Percentiles rank a stretch among this genome's conserved stretches.
Conservation (phyloP, 2,329 filamentous ascomycete genomes). For the Geosmithia flava region DNA sequence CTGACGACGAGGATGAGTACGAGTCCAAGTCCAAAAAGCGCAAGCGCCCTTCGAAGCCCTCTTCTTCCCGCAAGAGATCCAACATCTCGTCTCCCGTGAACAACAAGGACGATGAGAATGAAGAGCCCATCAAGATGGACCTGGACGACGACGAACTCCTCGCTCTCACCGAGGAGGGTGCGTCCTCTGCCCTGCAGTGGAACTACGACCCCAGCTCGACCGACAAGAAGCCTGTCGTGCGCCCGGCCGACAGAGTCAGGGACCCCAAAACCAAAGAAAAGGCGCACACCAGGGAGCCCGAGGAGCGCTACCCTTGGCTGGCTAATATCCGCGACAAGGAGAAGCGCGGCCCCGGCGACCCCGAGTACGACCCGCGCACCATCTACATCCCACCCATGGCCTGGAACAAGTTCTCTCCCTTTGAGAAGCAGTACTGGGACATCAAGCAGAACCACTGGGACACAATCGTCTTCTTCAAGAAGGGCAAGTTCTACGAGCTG, state of each 20-base stretch:
- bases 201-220: slow-evolving; percentile 42
- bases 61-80: slow-evolving; percentile 48
- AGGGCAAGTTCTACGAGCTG: slow-evolving; percentile 97
- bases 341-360: slow-evolving; percentile 61
- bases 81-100: slow-evolving; percentile 31
- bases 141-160: slow-evolving; percentile 25
- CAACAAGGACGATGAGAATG: not conserved
- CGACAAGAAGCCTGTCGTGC: slow-evolving; percentile 21
- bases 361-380: slow-evolving; percentile 83
- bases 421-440: slow-evolving; percentile 98
- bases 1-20: slow-evolving; percentile 69
- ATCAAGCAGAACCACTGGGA: slow-evolving; percentile 98
- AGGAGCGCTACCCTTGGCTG: slow-evolving; percentile 82
- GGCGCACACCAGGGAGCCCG: slow-evolving; percentile 70
- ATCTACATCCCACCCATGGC: slow-evolving; percentile 79
- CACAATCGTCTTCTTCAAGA: slow-evolving; percentile 98
- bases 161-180: slow-evolving; percentile 35
- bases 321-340: slow-evolving; percentile 79
- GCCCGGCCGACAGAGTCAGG: slow-evolving; percentile 16
- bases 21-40: slow-evolving; percentile 53
- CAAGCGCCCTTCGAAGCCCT: slow-evolving; percentile 50
- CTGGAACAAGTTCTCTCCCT: slow-evolving; percentile 76
- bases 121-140: slow-evolving; percentile 5
- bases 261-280: slow-evolving; percentile 42
- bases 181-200: slow-evolving; percentile 76